Evolutionary conservation across 2,329 filamentous ascomycete genomes (phyloP).

Genomic region (Colletotrichum eleusines): DNA sequence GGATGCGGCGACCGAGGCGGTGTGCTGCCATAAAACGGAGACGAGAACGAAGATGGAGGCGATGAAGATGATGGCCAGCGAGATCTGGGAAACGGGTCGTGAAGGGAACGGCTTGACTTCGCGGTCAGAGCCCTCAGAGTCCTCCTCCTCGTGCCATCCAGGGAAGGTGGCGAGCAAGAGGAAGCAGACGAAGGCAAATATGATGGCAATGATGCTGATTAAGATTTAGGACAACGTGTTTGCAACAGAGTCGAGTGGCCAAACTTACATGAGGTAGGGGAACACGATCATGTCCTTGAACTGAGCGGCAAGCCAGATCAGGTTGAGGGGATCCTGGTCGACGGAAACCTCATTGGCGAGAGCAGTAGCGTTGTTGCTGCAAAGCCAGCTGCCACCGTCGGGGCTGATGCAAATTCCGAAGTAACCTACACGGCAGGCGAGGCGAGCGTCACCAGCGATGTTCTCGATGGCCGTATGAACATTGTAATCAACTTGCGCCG

Average conservation of each 20-base stretch:
- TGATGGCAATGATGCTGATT: constrained; percentile 90
- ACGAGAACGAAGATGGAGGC: constrained; percentile 78
- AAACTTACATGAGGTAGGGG: constrained; percentile 88
- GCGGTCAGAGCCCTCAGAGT: constrained; percentile 83
- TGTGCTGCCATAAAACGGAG: constrained; percentile 91
- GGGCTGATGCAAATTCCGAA: constrained; percentile 98
- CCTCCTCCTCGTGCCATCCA: constrained; percentile 94
- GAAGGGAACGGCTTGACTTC: constrained; percentile 96
- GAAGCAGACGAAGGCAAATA: constrained; percentile 96
- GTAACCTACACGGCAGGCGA: constrained; percentile 95
- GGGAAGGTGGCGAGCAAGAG: constrained; percentile 96
- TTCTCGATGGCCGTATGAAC: constrained; percentile 88
- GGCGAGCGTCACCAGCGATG: constrained; percentile 84
- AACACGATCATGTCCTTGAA: constrained; percentile 99
- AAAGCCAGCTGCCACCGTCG: constrained; percentile 90
- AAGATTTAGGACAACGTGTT: constrained; percentile 35
- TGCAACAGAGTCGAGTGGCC: not conserved
- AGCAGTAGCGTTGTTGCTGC: constrained; percentile 96
- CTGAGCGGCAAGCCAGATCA: constrained; percentile 96
- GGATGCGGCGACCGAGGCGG: constrained; percentile 93
- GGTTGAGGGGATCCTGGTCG: constrained; percentile 94
- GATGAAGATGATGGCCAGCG: constrained; percentile 91
- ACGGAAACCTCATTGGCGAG: constrained; percentile 89
- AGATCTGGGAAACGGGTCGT: constrained; percentile 90
- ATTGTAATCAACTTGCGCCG: constrained; percentile 90